Base-by-base conservation (phyloP, 805 yeast species). In the Wickerhamomyces subpelliculosus region DNA sequence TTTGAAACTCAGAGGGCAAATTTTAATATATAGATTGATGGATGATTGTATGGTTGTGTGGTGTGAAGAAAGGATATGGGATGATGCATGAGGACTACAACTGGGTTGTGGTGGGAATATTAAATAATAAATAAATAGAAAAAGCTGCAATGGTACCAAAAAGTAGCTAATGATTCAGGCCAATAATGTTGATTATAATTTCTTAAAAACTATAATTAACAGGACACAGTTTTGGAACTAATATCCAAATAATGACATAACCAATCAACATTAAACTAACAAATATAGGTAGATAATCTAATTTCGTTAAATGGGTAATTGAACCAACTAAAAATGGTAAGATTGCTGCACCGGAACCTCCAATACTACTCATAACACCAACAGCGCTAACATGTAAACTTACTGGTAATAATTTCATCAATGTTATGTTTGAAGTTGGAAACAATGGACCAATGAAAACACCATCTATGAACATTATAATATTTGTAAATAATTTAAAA, bases 321-420 rank as follows among this genome's bases (percentile, higher is more conserved):
- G 54, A 40, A 8, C 95, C 95, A 27, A 80, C 67, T 3, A 75
- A 37, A 44, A 77, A 81, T 1, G 94, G 93, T 7, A 84, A 44
- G 0, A 75, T 68, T 0, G 94, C 90, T n/a, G 83, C 84, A 1
- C 95, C 95, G 13, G 80, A 75, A 4, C 93, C 89, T 7, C 94
- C 95, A 42, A 84, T 54, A 0, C 93, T 88, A 39, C 88, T 78
- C 17, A 82, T 75, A 38, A 83, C 65, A 0, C 95, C 89, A 8
- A 86, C 70, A 1, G 87, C 89, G 14, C 75, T 60, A 9, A 83
- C 73, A 37, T 82, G 83, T 37, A 72, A 60, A 29, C 66, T 68
- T 21, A 62, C 58, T 0, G 95, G 95, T 31, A 86, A 55, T 2
- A 77, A 62, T 38, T 77, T 75, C 33, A 83, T 58, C 2, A 86